Percentiles rank a stretch among this genome's conserved stretches.
Conservation (phyloP, 2,329 filamentous ascomycete species). For the Talaromyces funiculosus region DNA sequence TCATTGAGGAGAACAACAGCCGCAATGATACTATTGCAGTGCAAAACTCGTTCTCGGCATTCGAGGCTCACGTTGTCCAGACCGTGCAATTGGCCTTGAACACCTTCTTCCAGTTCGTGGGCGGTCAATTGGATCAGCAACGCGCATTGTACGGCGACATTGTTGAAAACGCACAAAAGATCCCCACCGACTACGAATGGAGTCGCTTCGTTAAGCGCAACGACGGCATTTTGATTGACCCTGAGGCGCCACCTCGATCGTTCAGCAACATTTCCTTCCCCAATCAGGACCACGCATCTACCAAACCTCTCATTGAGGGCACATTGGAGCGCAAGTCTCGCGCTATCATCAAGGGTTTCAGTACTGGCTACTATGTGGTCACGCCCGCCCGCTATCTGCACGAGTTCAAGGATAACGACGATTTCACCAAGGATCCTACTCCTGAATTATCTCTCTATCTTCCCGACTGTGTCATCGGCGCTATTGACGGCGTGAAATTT, state of each 20-base stretch:
- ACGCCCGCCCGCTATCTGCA: slow-evolving; percentile 85
- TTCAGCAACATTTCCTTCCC: slow-evolving; percentile 74
- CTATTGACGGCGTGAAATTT: slow-evolving; percentile 73
- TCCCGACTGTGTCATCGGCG: slow-evolving; percentile 78
- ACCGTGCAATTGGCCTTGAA: slow-evolving; percentile 77
- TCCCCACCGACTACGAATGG: slow-evolving; percentile 89
- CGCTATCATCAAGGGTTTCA: slow-evolving; percentile 73
- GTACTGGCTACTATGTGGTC: slow-evolving; percentile 80
- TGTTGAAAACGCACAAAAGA: slow-evolving; percentile 65
- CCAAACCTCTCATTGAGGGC: slow-evolving; percentile 79
- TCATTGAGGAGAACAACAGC: slow-evolving; percentile 94
- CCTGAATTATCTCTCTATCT: slow-evolving; percentile 89
- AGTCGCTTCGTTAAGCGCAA: slow-evolving; percentile 71
- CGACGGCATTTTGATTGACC: slow-evolving; percentile 68
- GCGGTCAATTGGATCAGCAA: slow-evolving; percentile 74
- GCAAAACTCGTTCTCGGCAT: slow-evolving; percentile 83
- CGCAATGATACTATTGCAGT: slow-evolving; percentile 83
- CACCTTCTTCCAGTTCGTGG: slow-evolving; percentile 74
- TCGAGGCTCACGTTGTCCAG: slow-evolving; percentile 79
- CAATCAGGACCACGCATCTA: slow-evolving; percentile 78
- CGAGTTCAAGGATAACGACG: slow-evolving; percentile 91
- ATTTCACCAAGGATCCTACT: slow-evolving; percentile 51
- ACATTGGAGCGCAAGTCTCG: slow-evolving; percentile 85
- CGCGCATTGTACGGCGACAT: slow-evolving; percentile 80
- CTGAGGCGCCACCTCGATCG: slow-evolving; percentile 65